Base-by-base conservation (phyloP, 2,329 filamentous ascomycete species). In the Monosporascus cannonballus region DNA sequence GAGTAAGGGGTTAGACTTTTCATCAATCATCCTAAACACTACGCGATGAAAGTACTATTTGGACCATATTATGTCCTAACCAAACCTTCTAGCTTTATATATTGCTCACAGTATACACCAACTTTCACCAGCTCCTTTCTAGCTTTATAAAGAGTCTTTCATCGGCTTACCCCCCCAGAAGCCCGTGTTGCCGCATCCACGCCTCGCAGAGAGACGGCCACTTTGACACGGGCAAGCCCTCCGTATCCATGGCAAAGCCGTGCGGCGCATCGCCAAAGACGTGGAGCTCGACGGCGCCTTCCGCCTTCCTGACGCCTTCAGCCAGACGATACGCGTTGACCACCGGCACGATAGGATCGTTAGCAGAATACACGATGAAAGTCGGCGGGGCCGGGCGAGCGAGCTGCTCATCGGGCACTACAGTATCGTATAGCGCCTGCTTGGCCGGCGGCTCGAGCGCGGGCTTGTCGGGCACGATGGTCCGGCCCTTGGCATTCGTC, bases 361-460 rank as follows among this genome's bases (percentile, higher is more conserved):
- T 59, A 5, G 39, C 54, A 1, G 56, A 59, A 22, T 62, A 61
- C 6, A 61, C 56, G 18, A 61, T 53, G 18, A 62, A 62, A 9
- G 53, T 55, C 14, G 57, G 57, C 24, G 60, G 56, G 27, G 57
- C 52, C n/a, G 54, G 54, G 15, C 20, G n/a, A 18, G 18, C 25
- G 11, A 60, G 44, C 39, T 61, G 56, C 30, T 54, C 52, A 25
- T 61, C 59, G 2, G 59, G 59, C 27, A 61, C 47, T 5, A 61
- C 57, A 36, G 47, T 36, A 39, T 61, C 53, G 42, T 61, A 61
- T 1, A 61, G 52, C 18, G 50, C 59, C 52, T 61, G 58, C 51
- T 61, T 61, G 18, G 52, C 59, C n/a, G 58, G 57, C 34, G 59
- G 59, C n/a, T 54, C 54, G 36, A 61, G 52, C 7, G 57, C 47